A percentile compares a stretch with the other conserved stretches of the same genome.
Evolutionary conservation across 495 filamentous ascomycete genomes (phyloP).

Genomic region (Hypoxylon fuscum): DNA sequence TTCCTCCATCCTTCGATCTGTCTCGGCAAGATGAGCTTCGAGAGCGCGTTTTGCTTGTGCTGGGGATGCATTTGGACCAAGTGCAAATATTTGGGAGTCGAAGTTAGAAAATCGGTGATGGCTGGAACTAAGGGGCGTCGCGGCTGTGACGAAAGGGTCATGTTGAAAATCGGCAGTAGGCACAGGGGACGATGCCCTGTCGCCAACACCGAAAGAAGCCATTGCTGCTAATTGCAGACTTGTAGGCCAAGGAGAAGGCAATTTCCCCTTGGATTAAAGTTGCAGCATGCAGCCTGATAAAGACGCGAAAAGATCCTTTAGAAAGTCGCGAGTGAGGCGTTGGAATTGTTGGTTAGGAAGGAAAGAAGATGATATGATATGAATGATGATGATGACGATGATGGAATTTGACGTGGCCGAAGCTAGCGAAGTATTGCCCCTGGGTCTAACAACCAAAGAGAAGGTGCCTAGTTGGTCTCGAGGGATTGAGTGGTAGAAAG

Average conservation of each 20-base stretch:
- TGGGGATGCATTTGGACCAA: slow-evolving; percentile 80
- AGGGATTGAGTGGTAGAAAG: slow-evolving; percentile 32
- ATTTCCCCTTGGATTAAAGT: slow-evolving; percentile 40
- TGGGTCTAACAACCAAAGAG: slow-evolving; percentile 37
- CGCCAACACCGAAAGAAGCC: slow-evolving; percentile 34
- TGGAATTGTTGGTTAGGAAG: slow-evolving; percentile 2
- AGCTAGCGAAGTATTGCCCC: slow-evolving; percentile 32
- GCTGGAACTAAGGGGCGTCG: slow-evolving; percentile 54
- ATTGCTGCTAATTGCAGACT: slow-evolving; percentile 30
- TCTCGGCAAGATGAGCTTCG: slow-evolving; percentile 90
- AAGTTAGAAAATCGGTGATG: slow-evolving; percentile 81
- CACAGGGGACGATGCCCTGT: slow-evolving; percentile 25
- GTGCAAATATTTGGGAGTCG: slow-evolving; percentile 77
- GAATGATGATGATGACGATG: no score
- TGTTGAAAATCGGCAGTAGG: slow-evolving; percentile 32
- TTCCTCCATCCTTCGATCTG: slow-evolving; percentile 88
- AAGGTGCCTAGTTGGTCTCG: slow-evolving; percentile 9
- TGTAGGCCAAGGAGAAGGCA: slow-evolving; percentile 38
- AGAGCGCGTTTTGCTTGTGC: slow-evolving; percentile 87
- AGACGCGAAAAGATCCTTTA: no score
- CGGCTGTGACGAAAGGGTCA: slow-evolving; percentile 57
- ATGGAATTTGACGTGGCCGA: slow-evolving; percentile 36
- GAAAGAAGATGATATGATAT: background rate
- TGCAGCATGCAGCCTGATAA: slow-evolving; percentile 44
- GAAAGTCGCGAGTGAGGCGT: slow-evolving; percentile 14